Evolutionary conservation across 169 alveolate species (phyloP).

Genomic region (Plasmodium chabaudi): DNA sequence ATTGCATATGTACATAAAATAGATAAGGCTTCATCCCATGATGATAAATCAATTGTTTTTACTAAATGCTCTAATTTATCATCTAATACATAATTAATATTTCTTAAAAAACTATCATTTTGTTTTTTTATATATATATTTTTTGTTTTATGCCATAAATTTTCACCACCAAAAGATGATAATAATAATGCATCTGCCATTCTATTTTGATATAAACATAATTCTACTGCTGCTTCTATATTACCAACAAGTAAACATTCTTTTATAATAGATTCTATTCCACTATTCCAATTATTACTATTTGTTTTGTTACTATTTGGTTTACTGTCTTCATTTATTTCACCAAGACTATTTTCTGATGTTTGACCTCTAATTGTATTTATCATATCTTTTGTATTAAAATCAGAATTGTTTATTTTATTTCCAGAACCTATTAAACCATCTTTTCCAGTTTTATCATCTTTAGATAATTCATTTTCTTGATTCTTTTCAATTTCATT

Average conservation of each 20-base stretch:
- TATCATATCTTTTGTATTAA: neutral
- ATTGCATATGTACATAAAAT: slow-evolving; percentile 78
- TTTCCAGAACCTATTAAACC: neutral
- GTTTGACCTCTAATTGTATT: neutral
- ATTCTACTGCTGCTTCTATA: slow-evolving; percentile 81
- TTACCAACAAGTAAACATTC: slow-evolving; percentile 80
- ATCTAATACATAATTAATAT: slow-evolving; percentile 78
- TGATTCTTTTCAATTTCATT: slow-evolving; percentile 47
- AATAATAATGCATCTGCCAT: slow-evolving; percentile 82
- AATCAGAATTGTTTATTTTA: neutral
- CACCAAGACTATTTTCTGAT: neutral
- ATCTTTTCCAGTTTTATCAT: neutral
- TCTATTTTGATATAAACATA: slow-evolving; percentile 78
- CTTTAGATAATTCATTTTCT: neutral
- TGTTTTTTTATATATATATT: slow-evolving; percentile 64
- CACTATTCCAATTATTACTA: slow-evolving; percentile 31
- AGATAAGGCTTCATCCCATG: slow-evolving; percentile 84
- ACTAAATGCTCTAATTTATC: slow-evolving; percentile 77
- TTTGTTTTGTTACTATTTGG: neutral
- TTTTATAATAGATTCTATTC: slow-evolving; percentile 77
- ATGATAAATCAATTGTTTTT: slow-evolving; percentile 71
- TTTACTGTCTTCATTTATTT: neutral
- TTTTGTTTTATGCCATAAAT: slow-evolving; percentile 79
- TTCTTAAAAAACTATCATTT: slow-evolving; percentile 78
- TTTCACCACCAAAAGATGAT: slow-evolving; percentile 85